phyloP scores from a whole-genome alignment of 306 rosid species.

The Sicyos baderoa region DNA sequence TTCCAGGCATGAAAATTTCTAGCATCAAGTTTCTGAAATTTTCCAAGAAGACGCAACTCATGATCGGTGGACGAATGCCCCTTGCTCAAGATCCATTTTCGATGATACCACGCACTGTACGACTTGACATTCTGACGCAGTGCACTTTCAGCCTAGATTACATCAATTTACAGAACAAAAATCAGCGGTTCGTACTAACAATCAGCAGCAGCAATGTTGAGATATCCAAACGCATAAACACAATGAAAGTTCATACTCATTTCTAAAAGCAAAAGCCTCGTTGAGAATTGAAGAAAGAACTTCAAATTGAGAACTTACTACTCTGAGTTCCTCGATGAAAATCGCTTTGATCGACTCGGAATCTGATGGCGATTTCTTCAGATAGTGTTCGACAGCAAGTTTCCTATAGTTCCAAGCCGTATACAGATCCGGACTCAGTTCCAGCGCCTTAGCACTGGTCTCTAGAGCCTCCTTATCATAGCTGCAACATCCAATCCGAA shows the following conservation, averaged over 20 bases:
- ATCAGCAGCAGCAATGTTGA: background rate
- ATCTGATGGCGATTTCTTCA: slow-evolving; percentile 43
- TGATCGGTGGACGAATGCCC: slow-evolving; percentile 61
- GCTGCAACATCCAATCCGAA: slow-evolving; percentile 28
- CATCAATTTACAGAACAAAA: background rate
- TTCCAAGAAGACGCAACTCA: slow-evolving; percentile 57
- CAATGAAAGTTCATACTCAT: background rate
- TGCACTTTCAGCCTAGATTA: slow-evolving; percentile 51
- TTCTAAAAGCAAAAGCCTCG: background rate
- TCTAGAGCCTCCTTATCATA: slow-evolving; percentile 66
- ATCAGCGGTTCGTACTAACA: background rate
- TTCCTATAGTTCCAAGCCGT: slow-evolving; percentile 91
- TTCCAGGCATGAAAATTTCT: slow-evolving; percentile 91
- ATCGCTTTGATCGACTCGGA: slow-evolving; percentile 32
- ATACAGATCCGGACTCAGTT: slow-evolving; percentile 67
- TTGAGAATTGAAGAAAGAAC: background rate
- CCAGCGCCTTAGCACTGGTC: slow-evolving; percentile 52
- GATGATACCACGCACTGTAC: slow-evolving; percentile 88
- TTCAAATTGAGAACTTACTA: slow-evolving; percentile 36
- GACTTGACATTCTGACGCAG: slow-evolving; percentile 76
- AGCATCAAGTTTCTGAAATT: slow-evolving; percentile 62
- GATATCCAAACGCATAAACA: background rate
- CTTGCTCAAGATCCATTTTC: slow-evolving; percentile 78
- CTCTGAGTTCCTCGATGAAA: slow-evolving; percentile 51
- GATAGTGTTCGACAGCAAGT: slow-evolving; percentile 49